Conservation (phyloP, 2,329 filamentous ascomycete genomes). For the Coniochaeta sp. region DNA sequence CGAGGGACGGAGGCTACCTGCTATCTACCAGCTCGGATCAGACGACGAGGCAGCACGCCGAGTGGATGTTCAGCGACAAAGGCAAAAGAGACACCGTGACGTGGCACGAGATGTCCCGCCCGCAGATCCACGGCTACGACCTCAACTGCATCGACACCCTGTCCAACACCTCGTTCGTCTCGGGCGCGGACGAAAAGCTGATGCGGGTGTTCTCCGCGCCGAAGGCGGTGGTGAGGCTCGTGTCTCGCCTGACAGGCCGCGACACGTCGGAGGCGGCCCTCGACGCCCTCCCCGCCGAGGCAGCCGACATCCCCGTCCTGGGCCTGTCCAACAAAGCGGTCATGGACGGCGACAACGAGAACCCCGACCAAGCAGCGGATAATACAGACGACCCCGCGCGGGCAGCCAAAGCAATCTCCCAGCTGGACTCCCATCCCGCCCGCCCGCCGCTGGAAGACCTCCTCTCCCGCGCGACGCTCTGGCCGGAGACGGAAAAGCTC, state of each 20-base stretch:
- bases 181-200: slow-evolving; percentile 96
- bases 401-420: slow-evolving; percentile 47
- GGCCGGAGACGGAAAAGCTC: slow-evolving; percentile 93
- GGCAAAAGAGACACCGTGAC: slow-evolving; percentile 32
- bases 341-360: slow-evolving; percentile 42
- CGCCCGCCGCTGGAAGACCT: slow-evolving; percentile 86
- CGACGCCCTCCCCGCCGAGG: slow-evolving; percentile 59
- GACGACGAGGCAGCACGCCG: slow-evolving; percentile 79
- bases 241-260: slow-evolving; percentile 61
- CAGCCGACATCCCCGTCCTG: slow-evolving; percentile 89
- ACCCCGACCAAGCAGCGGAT: slow-evolving; percentile 15
- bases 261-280: slow-evolving; percentile 22
- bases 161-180: slow-evolving; percentile 67
- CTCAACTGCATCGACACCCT: slow-evolving; percentile 87
- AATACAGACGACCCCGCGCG: slow-evolving; percentile 21
- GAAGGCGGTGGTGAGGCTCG: slow-evolving; percentile 68
- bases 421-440: slow-evolving; percentile 46
- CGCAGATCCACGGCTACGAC: slow-evolving; percentile 97
- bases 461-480: slow-evolving; percentile 82
- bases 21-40: slow-evolving; percentile 88
- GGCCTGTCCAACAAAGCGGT: slow-evolving; percentile 95
- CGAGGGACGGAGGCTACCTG: slow-evolving; percentile 72
- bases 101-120: slow-evolving; percentile 94
- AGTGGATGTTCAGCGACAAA: slow-evolving; percentile 46
- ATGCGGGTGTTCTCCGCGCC: slow-evolving; percentile 91